Conservation (phyloP, 73 alveolate genomes). For the Paramecium primaurelia region DNA sequence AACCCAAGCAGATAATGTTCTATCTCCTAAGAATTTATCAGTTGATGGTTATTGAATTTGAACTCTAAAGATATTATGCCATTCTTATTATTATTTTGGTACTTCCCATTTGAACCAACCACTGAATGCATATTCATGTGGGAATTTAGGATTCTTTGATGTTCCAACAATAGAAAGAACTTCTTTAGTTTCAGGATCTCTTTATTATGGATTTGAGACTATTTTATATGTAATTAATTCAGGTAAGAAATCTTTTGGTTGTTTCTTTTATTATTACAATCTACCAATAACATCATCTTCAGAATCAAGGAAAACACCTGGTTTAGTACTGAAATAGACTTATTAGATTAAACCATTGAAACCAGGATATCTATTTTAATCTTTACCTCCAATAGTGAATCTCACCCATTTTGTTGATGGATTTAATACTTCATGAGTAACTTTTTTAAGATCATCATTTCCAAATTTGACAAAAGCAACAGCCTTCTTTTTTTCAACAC, state of each 20-base stretch:
- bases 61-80: constrained; percentile 48
- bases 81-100: neutral
- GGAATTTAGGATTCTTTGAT: constrained; percentile 12
- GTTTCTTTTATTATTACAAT: neutral
- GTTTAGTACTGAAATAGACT: neutral
- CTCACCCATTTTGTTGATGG: constrained; percentile 7
- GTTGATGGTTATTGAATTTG: constrained; percentile 34
- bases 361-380: constrained; percentile 27
- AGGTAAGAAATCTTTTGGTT: constrained; percentile 23
- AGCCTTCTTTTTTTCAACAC: constrained; percentile 26
- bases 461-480: constrained; percentile 40
- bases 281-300: neutral
- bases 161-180: constrained; percentile 17
- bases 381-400: constrained; percentile 39
- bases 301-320: constrained; percentile 17
- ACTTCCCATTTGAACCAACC: constrained; percentile 49
- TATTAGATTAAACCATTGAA: neutral
- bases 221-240: neutral
- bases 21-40: constrained; percentile 24
- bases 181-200: constrained; percentile 26
- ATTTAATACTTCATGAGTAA: neutral
- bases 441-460: neutral
- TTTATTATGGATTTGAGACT: neutral
- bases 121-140: constrained; percentile 31
- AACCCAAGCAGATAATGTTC: constrained; percentile 43